phyloP scores from a whole-genome alignment of 2,329 filamentous ascomycete genomes.

The Colletotrichum liriopes region DNA sequence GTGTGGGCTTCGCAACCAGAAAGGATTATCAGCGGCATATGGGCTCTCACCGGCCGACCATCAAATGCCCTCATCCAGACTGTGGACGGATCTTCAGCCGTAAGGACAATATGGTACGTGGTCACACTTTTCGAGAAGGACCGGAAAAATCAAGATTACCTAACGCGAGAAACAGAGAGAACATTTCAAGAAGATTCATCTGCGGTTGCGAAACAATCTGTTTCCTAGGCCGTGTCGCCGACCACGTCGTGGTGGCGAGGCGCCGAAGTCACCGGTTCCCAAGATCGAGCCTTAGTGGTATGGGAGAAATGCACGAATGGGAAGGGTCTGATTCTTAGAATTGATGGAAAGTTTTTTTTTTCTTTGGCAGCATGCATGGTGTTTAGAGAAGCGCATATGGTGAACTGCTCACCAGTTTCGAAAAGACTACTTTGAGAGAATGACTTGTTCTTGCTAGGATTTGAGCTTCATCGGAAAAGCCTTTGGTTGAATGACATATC shows the following conservation, averaged over 20 bases:
- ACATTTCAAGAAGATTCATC: conserved; percentile 32
- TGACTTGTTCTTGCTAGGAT: too few species aligned
- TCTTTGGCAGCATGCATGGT: too few species aligned
- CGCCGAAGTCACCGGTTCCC: background rate
- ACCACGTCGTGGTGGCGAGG: background rate
- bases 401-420: too few species aligned
- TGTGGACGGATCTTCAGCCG: conserved; percentile 30
- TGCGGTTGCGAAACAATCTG: conserved; percentile 18
- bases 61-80: conserved; percentile 24
- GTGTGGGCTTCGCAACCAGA: conserved; percentile 24
- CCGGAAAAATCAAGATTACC: background rate
- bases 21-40: conserved; percentile 34
- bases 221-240: conserved; percentile 26
- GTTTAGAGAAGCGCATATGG: too few species aligned
- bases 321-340: too few species aligned
- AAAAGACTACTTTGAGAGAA: too few species aligned
- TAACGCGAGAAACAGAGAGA: conserved; percentile 12
- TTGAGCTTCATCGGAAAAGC: too few species aligned
- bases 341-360: too few species aligned
- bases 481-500: too few species aligned
- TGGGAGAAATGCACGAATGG: too few species aligned
- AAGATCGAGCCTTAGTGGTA: background rate
- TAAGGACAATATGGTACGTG: conserved; percentile 27
- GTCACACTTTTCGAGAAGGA: background rate
- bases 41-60: conserved; percentile 28